Evolutionary conservation across 2,329 filamentous ascomycete genomes (phyloP).

Genomic region (Coleophoma crateriformis): DNA sequence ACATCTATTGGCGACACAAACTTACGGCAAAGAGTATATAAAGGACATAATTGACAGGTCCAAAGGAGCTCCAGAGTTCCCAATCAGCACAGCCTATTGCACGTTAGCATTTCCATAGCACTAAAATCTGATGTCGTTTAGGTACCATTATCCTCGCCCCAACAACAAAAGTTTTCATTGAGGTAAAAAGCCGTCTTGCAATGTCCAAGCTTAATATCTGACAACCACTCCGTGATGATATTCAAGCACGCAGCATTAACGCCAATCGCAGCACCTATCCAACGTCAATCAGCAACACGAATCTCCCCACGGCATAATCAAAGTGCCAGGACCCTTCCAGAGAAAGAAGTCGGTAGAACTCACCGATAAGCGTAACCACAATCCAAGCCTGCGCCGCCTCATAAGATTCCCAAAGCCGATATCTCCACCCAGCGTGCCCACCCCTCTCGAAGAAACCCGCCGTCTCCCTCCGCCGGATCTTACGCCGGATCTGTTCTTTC

Average conservation of each 20-base stretch:
- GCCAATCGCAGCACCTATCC: slow-evolving; percentile 72
- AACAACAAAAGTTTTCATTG: slow-evolving; percentile 97
- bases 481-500: slow-evolving; percentile 78
- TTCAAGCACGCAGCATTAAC: slow-evolving; percentile 90
- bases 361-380: slow-evolving; percentile 82
- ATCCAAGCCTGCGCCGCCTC: slow-evolving; percentile 98
- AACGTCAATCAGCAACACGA: no score
- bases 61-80: slow-evolving; percentile 80
- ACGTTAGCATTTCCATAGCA: slow-evolving; percentile 11
- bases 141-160: slow-evolving; percentile 81
- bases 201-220: slow-evolving; percentile 93
- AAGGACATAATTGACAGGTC: slow-evolving; percentile 74
- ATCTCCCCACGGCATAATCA: slow-evolving; percentile 6
- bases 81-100: slow-evolving; percentile 74
- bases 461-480: slow-evolving; percentile 66
- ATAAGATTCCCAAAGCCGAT: slow-evolving; percentile 78
- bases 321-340: not conserved
- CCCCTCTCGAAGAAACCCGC: slow-evolving; percentile 64
- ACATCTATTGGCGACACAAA: slow-evolving; percentile 3
- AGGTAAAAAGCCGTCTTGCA: slow-evolving; percentile 95
- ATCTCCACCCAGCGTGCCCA: slow-evolving; percentile 69
- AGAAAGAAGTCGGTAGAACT: not conserved
- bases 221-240: slow-evolving; percentile 94
- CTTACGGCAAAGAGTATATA: slow-evolving; percentile 81
- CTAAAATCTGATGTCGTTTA: no score